These are phyloP conservation scores for Rhizopogon vinicolor DNA, from an alignment of 768 basidiomycete species.

Conservation along the genomic window DNA sequence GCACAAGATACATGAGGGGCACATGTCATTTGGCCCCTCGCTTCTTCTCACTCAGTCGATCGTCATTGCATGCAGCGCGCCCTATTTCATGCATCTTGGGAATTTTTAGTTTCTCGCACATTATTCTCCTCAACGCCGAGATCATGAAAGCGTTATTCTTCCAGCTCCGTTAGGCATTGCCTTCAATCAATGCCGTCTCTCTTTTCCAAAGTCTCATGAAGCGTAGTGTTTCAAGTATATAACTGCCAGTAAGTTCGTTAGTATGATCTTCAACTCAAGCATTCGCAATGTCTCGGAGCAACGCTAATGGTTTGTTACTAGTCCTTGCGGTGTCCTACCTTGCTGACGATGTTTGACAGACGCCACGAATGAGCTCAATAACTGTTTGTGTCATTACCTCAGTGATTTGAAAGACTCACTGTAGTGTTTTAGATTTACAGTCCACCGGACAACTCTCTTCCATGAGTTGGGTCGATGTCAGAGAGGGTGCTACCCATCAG, in stretches of 20 bases:
- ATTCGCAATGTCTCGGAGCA: conserved; percentile 18
- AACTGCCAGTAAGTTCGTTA: conserved; percentile 5
- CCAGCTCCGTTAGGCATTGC: conserved; percentile 26
- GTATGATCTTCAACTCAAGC: conserved; percentile 11
- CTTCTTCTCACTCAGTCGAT: conserved; percentile 30
- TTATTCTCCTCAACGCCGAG: conserved; percentile 25
- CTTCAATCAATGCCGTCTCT: conserved; percentile 18
- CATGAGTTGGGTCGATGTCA: conserved; percentile 53
- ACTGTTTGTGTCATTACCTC: conserved; percentile 27
- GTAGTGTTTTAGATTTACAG: conserved; percentile 45
- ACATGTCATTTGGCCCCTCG: conserved; percentile 26
- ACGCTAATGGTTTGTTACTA: background rate
- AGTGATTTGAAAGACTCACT: background rate
- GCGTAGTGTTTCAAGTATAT: conserved; percentile 16
- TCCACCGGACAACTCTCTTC: conserved; percentile 33
- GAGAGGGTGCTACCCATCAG: conserved; percentile 38
- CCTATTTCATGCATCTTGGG: conserved; percentile 25
- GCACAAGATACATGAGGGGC: conserved; percentile 31
- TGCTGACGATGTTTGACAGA: conserved; percentile 11
- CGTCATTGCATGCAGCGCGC: conserved; percentile 29
- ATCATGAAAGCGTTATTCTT: conserved; percentile 21
- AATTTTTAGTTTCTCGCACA: conserved; percentile 16
- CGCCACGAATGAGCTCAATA: conserved; percentile 33
- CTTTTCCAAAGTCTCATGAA: conserved; percentile 1
- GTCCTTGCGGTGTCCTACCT: no score